These are phyloP conservation scores for Neurospora sp. DNA, from an alignment of 495 filamentous ascomycete species.

Conservation along the genomic window DNA sequence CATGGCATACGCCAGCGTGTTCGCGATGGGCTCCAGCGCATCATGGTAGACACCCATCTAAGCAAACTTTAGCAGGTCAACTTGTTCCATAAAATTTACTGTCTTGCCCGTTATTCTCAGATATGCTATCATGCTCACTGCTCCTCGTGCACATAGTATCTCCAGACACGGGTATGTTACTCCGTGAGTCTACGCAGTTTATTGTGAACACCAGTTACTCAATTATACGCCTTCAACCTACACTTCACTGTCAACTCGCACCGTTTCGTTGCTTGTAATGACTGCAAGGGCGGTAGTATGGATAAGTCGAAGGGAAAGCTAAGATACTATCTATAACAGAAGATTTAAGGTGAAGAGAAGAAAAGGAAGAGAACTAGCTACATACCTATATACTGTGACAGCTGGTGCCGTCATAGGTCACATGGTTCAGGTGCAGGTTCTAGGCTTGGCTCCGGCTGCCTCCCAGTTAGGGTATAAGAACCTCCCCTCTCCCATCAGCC, in stretches of 20 bases:
- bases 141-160: background rate
- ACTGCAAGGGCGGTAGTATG: background rate
- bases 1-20: slow-evolving; percentile 48
- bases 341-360: too few species aligned
- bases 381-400: too few species aligned
- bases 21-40: slow-evolving; percentile 42
- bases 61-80: slow-evolving; percentile 11
- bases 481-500: too few species aligned
- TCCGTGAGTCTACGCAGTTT: background rate
- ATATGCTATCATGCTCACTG: background rate
- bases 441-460: too few species aligned
- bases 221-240: background rate
- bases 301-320: too few species aligned
- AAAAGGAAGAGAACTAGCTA: too few species aligned
- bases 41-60: slow-evolving; percentile 4
- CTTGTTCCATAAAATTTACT: background rate
- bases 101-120: background rate
- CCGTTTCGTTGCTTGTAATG: background rate
- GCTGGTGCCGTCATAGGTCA: too few species aligned
- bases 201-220: background rate
- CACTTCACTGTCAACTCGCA: background rate
- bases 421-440: too few species aligned
- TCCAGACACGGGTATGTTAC: background rate
- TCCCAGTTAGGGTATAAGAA: too few species aligned
- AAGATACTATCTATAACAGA: too few species aligned